These are phyloP conservation scores for Curvularia sp. DNA, from an alignment of 2,329 filamentous ascomycete genomes.

Conservation along the genomic window DNA sequence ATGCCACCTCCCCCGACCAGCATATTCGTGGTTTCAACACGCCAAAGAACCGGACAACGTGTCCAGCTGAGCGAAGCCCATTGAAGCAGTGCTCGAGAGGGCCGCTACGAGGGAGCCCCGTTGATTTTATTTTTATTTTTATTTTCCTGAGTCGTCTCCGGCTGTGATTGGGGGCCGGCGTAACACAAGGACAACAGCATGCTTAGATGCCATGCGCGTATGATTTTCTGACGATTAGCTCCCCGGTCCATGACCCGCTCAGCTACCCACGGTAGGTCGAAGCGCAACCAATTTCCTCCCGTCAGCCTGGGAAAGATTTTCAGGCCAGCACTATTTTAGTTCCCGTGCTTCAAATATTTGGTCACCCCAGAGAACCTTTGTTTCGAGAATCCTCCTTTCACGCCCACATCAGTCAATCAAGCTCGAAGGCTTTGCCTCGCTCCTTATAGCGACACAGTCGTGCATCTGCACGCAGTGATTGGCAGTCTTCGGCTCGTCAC, in stretches of 20 bases:
- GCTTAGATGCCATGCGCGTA: constrained; percentile 18
- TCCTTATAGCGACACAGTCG: constrained; percentile 33
- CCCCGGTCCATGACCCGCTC: constrained; percentile 18
- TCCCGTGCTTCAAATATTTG: constrained; percentile 41
- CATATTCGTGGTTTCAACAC: constrained; percentile 17
- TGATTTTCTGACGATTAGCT: constrained; percentile 19
- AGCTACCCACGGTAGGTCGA: constrained; percentile 33
- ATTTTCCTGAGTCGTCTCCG: not conserved
- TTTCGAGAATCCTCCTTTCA: constrained; percentile 23
- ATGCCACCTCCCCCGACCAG: constrained; percentile 21
- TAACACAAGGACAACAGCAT: constrained; percentile 1
- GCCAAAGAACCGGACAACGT: constrained; percentile 23
- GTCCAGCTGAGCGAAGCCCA: constrained; percentile 25
- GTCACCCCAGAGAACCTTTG: constrained; percentile 26
- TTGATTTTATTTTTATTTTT: too few relatives aligned
- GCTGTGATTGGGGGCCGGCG: constrained; percentile 17
- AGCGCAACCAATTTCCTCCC: constrained; percentile 34
- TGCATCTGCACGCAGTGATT: constrained; percentile 41
- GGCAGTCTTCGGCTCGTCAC: constrained; percentile 33
- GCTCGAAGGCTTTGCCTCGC: constrained; percentile 27
- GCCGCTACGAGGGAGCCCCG: constrained; percentile 22
- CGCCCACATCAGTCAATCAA: constrained; percentile 21
- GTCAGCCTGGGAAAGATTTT: constrained; percentile 38
- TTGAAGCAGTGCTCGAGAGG: constrained; percentile 25
- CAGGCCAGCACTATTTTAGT: constrained; percentile 43